Conservation (phyloP, 2,329 filamentous ascomycete genomes). For the Cladosporium sp. region DNA sequence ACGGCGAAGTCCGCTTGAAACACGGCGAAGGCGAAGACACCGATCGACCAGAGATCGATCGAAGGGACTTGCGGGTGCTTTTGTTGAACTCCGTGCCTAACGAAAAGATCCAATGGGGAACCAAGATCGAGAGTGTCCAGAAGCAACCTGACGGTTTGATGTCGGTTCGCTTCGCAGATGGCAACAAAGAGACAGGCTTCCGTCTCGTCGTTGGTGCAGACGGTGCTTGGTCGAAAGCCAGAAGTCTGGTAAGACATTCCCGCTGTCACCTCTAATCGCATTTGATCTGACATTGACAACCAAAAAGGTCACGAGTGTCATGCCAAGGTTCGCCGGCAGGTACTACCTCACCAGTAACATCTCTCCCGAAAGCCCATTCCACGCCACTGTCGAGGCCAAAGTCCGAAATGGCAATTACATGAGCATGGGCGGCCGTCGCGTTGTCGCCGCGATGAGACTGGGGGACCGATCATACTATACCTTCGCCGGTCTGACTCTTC, state of each 20-base stretch:
- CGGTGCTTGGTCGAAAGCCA: slow-evolving; percentile 43
- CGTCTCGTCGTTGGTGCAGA: slow-evolving; percentile 47
- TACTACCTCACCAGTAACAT: slow-evolving; percentile 30
- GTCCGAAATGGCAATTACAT: slow-evolving; percentile 29
- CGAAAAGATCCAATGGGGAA: slow-evolving; percentile 33
- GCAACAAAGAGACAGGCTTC: slow-evolving; percentile 33
- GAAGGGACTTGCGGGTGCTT: slow-evolving; percentile 32
- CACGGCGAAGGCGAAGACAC: slow-evolving; percentile 22
- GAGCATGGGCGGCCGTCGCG: slow-evolving; percentile 19
- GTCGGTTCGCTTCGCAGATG: slow-evolving; percentile 29
- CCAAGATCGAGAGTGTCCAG: slow-evolving; percentile 21
- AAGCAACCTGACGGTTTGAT: slow-evolving; percentile 18
- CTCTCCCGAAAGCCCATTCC: slow-evolving; percentile 25
- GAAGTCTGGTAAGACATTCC: slow-evolving; percentile 26
- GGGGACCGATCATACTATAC: slow-evolving; percentile 22
- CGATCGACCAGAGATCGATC: slow-evolving; percentile 41
- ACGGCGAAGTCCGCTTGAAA: slow-evolving; percentile 17
- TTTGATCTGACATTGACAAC: not conserved
- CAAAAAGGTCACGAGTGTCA: slow-evolving; percentile 30
- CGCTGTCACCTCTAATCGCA: not conserved
- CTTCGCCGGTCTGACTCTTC: slow-evolving; percentile 15
- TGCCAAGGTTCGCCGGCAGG: slow-evolving; percentile 34
- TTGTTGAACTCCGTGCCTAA: slow-evolving; percentile 34
- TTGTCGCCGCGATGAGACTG: slow-evolving; percentile 19
- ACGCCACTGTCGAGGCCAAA: slow-evolving; percentile 23